phyloP scores from a whole-genome alignment of 139 green algal species.

The Tetradesmus lagerheimii region DNA sequence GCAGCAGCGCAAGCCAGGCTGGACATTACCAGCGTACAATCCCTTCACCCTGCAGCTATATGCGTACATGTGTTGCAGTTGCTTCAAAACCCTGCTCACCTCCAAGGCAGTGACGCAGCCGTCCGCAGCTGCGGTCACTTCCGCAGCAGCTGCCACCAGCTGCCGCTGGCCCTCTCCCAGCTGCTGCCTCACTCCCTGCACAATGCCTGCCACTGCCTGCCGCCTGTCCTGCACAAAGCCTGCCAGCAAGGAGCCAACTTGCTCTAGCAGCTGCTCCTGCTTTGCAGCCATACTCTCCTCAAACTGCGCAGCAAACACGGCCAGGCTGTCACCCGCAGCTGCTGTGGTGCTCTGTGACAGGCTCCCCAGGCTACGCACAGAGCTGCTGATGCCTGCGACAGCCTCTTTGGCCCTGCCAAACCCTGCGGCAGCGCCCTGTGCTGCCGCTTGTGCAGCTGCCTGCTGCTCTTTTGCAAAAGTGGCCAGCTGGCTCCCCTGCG shows the following conservation, averaged over 20 bases:
- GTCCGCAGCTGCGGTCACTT: background rate
- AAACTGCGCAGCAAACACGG: constrained; percentile 30
- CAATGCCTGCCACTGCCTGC: constrained; percentile 27
- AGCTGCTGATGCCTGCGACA: background rate
- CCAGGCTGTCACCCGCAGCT: constrained; percentile 7
- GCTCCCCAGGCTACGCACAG: background rate
- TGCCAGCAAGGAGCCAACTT: constrained; percentile 50
- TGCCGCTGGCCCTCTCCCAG: constrained; percentile 24
- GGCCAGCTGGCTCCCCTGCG: constrained; percentile 51
- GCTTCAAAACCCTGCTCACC: background rate
- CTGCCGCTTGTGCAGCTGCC: background rate
- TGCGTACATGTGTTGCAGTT: background rate
- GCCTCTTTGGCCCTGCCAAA: constrained; percentile 9
- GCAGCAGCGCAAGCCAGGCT: background rate
- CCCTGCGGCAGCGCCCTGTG: constrained; percentile 11
- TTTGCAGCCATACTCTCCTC: constrained; percentile 35
- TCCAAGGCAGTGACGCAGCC: background rate
- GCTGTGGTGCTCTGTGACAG: background rate
- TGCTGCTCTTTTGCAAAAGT: constrained; percentile 54
- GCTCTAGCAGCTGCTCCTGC: constrained; percentile 54
- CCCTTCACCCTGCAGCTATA: background rate
- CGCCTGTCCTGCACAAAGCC: constrained; percentile 51
- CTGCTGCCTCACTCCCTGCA: constrained; percentile 40
- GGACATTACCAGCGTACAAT: background rate
- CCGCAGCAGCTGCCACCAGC: constrained; percentile 17